Evolutionary conservation across 257 asterid species (phyloP).

Genomic region (Parsonsia alboflavescens): DNA sequence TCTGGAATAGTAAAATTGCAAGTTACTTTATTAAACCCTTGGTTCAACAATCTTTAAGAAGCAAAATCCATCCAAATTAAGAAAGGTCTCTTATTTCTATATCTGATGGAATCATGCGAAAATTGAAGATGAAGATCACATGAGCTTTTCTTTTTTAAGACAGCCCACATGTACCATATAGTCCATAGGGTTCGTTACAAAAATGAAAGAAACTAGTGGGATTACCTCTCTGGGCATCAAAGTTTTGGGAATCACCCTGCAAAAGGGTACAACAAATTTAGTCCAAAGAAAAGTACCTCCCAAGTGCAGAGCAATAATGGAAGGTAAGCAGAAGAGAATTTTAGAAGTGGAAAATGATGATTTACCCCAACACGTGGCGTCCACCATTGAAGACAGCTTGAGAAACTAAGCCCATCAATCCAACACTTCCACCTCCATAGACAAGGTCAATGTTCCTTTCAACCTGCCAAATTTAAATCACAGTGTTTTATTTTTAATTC

Average conservation of each 20-base stretch:
- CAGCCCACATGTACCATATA: not conserved
- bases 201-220: conserved; percentile 7
- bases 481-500: not conserved
- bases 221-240: conserved; percentile 97
- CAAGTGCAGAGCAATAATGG: not conserved
- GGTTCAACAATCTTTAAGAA: too few relatives aligned
- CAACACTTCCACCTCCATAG: conserved; percentile 79
- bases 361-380: conserved; percentile 86
- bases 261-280: not conserved
- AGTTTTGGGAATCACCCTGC: conserved; percentile 84
- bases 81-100: not conserved
- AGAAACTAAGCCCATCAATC: conserved; percentile 73
- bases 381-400: conserved; percentile 79
- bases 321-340: not conserved
- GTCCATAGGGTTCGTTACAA: not conserved
- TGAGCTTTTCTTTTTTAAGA: not conserved
- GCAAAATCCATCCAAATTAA: too few relatives aligned
- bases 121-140: not conserved
- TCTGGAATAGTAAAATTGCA: conserved; percentile 33
- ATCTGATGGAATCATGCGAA: not conserved
- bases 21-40: too few relatives aligned
- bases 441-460: conserved; percentile 86
- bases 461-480: conserved; percentile 40
- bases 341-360: not conserved
- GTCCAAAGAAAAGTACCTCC: not conserved